A percentile compares a stretch with the other conserved stretches of the same genome.
Evolutionary conservation across 2,329 filamentous ascomycete genomes (phyloP).

Genomic region (Colletotrichum trifolii): DNA sequence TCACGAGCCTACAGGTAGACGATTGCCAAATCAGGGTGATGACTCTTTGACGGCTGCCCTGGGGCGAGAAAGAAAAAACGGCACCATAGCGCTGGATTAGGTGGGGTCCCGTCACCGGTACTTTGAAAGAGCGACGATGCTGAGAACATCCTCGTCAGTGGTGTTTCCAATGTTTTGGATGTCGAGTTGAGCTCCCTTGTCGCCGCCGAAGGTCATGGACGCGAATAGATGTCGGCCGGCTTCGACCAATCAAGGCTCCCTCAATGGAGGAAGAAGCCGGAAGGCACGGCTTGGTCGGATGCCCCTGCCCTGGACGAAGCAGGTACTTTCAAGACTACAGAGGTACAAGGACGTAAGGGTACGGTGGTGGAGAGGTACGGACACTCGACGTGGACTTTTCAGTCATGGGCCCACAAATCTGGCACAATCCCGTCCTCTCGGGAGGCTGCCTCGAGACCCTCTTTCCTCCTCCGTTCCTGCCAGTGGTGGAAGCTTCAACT

Average conservation of each 20-base stretch:
- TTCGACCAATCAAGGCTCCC: slow-evolving; percentile 21
- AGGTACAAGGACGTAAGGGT: too few relatives aligned
- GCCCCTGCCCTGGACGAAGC: background rate
- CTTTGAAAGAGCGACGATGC: too few relatives aligned
- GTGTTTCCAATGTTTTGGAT: too few relatives aligned
- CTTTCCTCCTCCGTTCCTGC: slow-evolving; percentile 9
- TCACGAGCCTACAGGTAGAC: background rate
- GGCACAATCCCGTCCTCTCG: slow-evolving; percentile 32
- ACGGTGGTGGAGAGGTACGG: too few relatives aligned
- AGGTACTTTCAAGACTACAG: too few relatives aligned
- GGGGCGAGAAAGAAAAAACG: slow-evolving; percentile 34
- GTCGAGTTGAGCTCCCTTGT: background rate
- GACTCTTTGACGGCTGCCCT: slow-evolving; percentile 27
- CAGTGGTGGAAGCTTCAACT: background rate
- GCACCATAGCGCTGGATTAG: slow-evolving; percentile 28
- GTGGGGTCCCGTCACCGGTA: background rate
- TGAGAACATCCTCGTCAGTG: too few relatives aligned
- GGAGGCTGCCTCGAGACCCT: slow-evolving; percentile 29
- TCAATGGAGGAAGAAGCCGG: slow-evolving; percentile 33
- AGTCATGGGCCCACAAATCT: background rate
- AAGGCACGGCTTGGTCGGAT: slow-evolving; percentile 28
- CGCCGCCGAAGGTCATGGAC: slow-evolving; percentile 32
- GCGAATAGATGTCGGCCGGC: slow-evolving; percentile 13
- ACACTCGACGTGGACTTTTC: too few relatives aligned
- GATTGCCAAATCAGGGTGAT: slow-evolving; percentile 28